Base-by-base conservation (phyloP, 139 green algal genomes). In the Coelastrella sp. region DNA sequence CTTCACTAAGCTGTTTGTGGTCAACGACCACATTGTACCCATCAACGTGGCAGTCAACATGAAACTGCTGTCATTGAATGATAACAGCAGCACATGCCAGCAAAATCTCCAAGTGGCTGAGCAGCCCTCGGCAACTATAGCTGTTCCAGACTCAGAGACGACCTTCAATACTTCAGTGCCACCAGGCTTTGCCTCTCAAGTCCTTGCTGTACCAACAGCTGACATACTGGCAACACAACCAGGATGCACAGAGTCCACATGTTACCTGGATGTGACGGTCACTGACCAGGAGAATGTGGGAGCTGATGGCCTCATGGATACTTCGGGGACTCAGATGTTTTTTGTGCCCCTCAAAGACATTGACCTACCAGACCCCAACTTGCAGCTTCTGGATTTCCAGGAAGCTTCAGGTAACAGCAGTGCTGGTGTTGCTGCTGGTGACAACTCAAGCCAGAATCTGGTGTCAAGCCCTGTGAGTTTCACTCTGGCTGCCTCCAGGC, bases 291-390 rank as follows among this genome's bases (percentile, higher is more conserved):
- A 24, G 59, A 61, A 60, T 24, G n/a, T 7, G 20, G 15, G 15
- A 49, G 15, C 20, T 1, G 24, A 17, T 12, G 84, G 49, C 6
- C 6, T 73, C n/a, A 6, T 24, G 63, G 84, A 88, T 15, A 24
- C 49, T 35, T 85, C 74, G 4, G 75, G 65, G 58, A 11, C 86
- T 10, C 73, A 90, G 59, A 35, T 90, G 74, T 90, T 63, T 14
- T 65, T 85, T 7, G 22, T 56, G 7, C 60, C 75, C 12, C 27
- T 90, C 19, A 84, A 66, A 14, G 86, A 90, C 25, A 70, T 90
- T 25, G 59, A 84, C 73, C 60, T 90, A 7, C 73, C 73, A 20
- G 25, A 84, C 24, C 86, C 86, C 72, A 49, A 66, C 4, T 59
- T 90, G 7, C 10, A 75, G 15, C 58, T 84, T 24, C 35, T 60